Conservation (phyloP, 306 rosid species). For the Gleditsia sinensis region DNA sequence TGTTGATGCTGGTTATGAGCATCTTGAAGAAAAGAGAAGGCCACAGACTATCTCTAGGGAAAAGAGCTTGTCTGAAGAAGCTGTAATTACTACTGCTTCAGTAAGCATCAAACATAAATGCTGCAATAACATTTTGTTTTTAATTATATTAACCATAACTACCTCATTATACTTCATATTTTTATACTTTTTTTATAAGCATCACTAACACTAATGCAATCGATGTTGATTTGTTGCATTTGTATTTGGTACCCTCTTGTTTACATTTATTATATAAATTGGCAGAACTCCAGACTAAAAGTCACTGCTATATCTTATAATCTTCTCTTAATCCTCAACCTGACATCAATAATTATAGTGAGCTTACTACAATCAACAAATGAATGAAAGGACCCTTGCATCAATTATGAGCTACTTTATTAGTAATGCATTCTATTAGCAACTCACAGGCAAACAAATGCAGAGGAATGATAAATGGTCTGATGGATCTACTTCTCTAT, state of each 20-base stretch:
- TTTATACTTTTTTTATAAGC: not conserved
- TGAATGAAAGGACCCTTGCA: not conserved
- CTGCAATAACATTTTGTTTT: not conserved
- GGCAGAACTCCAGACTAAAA: not conserved
- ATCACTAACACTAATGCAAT: not conserved
- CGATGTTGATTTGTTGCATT: conserved; percentile 4
- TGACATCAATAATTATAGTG: not conserved
- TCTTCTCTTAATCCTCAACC: conserved; percentile 13
- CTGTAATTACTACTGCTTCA: conserved; percentile 27
- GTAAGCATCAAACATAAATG: conserved; percentile 42
- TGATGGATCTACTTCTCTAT: conserved; percentile 15
- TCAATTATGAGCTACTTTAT: conserved; percentile 18
- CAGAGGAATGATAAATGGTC: conserved; percentile 12
- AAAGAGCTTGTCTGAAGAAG: conserved; percentile 35
- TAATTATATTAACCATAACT: not conserved
- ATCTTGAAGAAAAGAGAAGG: conserved; percentile 40
- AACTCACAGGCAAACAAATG: conserved; percentile 15
- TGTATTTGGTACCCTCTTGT: not conserved
- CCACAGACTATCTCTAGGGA: conserved; percentile 23
- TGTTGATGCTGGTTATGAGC: conserved; percentile 14
- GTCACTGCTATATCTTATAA: not conserved
- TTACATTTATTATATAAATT: not conserved
- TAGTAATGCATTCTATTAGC: conserved; percentile 11
- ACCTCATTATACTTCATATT: not conserved
- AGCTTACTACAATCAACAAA: not conserved